These are phyloP conservation scores for Fomitiporia mediterranea DNA, from an alignment of 1,284 basidiomycete species.

Conservation along the genomic window DNA sequence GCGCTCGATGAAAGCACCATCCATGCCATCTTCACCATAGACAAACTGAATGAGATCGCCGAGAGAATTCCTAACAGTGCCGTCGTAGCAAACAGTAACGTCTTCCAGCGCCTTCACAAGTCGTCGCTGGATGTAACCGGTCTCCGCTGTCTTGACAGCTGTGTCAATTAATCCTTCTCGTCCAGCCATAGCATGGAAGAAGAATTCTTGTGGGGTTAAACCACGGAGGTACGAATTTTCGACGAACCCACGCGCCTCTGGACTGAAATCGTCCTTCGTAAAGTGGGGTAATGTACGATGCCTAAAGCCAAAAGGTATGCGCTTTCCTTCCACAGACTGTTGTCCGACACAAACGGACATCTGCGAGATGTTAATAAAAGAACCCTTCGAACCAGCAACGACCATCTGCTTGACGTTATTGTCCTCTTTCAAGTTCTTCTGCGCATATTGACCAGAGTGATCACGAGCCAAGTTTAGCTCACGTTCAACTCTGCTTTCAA, in stretches of 20 bases:
- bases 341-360: conserved; percentile 99
- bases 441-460: conserved; percentile 90
- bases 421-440: conserved; percentile 94
- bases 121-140: conserved; percentile 97
- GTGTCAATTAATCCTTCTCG: conserved; percentile 99
- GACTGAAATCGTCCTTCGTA: conserved; percentile 98
- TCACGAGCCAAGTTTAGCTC: conserved; percentile 97
- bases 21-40: conserved; percentile 99
- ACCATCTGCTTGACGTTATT: conserved; percentile 99
- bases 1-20: conserved; percentile 95
- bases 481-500: conserved; percentile 89
- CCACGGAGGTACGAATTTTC: conserved; percentile 99
- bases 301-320: conserved; percentile 97
- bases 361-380: conserved; percentile 99
- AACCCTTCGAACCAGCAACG: conserved; percentile 97
- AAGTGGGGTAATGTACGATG: conserved; percentile 97
- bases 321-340: conserved; percentile 96
- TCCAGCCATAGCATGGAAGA: conserved; percentile 99
- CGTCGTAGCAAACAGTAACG: conserved; percentile 96
- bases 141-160: conserved; percentile 99
- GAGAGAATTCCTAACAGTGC: conserved; percentile 94
- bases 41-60: conserved; percentile 96
- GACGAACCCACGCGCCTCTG: conserved; percentile 97
- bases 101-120: conserved; percentile 98
- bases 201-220: conserved; percentile 97